A percentile compares a stretch with the other conserved stretches of the same genome.
Conservation (phyloP, 2,329 filamentous ascomycete species). For the Nigrospora oryzae region DNA sequence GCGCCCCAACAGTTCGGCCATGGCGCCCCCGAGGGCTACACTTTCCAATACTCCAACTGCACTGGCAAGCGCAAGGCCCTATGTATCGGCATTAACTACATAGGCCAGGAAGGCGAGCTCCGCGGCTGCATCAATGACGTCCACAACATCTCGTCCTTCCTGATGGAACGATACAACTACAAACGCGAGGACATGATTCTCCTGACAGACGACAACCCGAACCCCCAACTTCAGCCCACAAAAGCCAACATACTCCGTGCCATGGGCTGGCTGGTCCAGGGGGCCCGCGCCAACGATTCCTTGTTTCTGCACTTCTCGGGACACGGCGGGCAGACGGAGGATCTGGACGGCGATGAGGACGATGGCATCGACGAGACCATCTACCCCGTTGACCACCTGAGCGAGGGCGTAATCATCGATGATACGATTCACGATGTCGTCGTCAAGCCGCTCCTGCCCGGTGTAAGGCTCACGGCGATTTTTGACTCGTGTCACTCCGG, state of each 20-base stretch:
- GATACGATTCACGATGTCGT: conserved; percentile 77
- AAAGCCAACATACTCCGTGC: conserved; percentile 66
- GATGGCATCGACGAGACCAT: conserved; percentile 80
- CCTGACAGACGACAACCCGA: conserved; percentile 65
- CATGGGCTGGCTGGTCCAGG: conserved; percentile 68
- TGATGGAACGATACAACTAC: conserved; percentile 61
- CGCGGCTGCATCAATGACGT: conserved; percentile 76
- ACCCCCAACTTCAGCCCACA: conserved; percentile 64
- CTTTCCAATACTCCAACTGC: conserved; percentile 70
- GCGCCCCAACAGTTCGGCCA: conserved; percentile 53
- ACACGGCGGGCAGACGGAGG: conserved; percentile 74
- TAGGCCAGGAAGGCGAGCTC: conserved; percentile 62
- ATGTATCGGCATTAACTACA: conserved; percentile 76
- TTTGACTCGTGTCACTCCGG: conserved; percentile 62
- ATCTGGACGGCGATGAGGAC: conserved; percentile 71
- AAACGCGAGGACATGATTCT: conserved; percentile 74
- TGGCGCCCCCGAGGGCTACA: conserved; percentile 60
- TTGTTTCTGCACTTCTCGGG: conserved; percentile 55
- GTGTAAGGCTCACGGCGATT: conserved; percentile 53
- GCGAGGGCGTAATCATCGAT: conserved; percentile 73
- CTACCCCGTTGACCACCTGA: conserved; percentile 74
- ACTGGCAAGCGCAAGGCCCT: conserved; percentile 66
- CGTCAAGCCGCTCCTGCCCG: conserved; percentile 45
- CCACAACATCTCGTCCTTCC: conserved; percentile 65
- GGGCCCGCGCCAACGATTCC: conserved; percentile 65